Evolutionary conservation across 2,329 filamentous ascomycete species (phyloP), one percentile per base, ranked within the genome.

Genomic region (Fusarium annulatum): DNA sequence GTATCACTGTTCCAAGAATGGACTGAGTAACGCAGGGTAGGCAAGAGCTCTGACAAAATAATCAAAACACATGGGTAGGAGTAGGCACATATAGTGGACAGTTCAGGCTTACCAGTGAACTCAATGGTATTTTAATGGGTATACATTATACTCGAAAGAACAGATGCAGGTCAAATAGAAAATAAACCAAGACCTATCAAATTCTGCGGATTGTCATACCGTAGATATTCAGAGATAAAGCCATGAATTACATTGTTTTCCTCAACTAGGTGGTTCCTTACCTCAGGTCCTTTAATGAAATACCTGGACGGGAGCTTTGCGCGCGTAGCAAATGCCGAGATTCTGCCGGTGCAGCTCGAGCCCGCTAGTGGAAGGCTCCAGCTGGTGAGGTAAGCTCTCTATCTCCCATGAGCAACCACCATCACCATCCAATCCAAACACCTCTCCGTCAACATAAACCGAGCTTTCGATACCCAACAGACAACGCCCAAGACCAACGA

Each of bases 341-440:
- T 81, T 83, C 76, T 79, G 67, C 81, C 81, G 81, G 56, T 21
- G 33, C 9, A 69, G 65, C 52, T 67, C 53, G 38, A 45, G 69
- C 76, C 76, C 73, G 69, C 74, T 75, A 78, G 78, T 69, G 69
- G 77, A 81, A 82, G 81, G 81, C 81, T 83, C 76, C 81, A 82
- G 74, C 77, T 76, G 77, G 79, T 83, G 82, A 84, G 82, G 82
- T 83, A 83, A 84, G 82, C 82, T 82, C 77, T 68, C 77, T 76
- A 75, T 72, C 74, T 73, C 69, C 74, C 52, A 65, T 71, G 65
- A 62, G 58, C 67, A 77, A 69, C 73, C 67, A 66, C 65, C 69
- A 68, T 72, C 55, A 70, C 64, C 67, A 67, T 52, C 66, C 46
- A 67, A 66, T 52, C 64, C 43, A 67, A 67, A 69, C 70, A 62